Percentiles rank a stretch among this genome's conserved stretches.
phyloP scores from a whole-genome alignment of 2,329 filamentous ascomycete genomes.

The Emmonsiellopsis sp. region DNA sequence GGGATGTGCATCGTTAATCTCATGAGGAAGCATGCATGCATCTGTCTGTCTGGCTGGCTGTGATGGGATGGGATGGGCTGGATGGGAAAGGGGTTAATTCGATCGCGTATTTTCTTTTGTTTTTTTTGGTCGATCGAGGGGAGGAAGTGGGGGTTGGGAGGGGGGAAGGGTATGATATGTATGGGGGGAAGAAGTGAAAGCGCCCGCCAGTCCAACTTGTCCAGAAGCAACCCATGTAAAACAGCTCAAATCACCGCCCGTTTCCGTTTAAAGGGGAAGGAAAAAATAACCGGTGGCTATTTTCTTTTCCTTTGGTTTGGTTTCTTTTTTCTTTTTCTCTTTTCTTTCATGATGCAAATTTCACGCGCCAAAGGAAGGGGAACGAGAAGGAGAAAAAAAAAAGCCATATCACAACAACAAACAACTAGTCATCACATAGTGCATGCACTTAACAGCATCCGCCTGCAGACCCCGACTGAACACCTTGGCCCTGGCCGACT shows the following conservation, averaged over 20 bases:
- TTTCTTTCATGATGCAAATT: conserved; percentile 10
- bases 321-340: neutral
- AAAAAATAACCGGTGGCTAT: no score
- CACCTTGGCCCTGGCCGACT: conserved; percentile 88
- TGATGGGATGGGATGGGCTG: no score
- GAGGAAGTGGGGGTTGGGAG: neutral
- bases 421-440: neutral
- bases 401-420: conserved; percentile 8
- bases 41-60: no score
- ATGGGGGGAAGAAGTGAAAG: no score
- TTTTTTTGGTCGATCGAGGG: no score
- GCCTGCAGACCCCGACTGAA: conserved; percentile 74
- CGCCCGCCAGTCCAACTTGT: no score
- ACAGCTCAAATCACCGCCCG: no score
- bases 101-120: neutral
- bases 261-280: no score
- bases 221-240: no score
- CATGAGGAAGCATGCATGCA: neutral
- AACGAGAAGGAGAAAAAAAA: conserved; percentile 8
- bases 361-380: conserved; percentile 10
- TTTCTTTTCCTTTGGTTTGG: neutral
- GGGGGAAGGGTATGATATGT: neutral
- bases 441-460: conserved; percentile 70
- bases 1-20: conserved; percentile 5
- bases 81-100: no score